Percentiles rank a stretch among this genome's conserved stretches.
phyloP scores from a whole-genome alignment of 176 grass and related monocot genomes.

The Eleusine coracana region DNA sequence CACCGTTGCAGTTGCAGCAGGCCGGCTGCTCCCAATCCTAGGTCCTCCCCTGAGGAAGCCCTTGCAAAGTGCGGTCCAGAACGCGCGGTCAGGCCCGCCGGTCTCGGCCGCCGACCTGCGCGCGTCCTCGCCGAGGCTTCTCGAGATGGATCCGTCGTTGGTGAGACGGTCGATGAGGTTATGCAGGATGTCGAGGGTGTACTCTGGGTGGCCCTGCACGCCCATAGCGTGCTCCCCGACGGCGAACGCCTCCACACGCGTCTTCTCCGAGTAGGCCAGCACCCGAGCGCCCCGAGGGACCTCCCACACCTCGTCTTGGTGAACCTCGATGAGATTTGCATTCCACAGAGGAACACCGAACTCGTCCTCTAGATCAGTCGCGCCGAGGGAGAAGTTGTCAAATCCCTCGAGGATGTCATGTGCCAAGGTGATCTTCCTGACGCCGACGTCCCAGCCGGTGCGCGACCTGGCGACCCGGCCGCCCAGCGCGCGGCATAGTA shows the following conservation, averaged over 20 bases:
- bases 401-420: too few species aligned
- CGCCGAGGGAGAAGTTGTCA: too few species aligned
- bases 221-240: slow-evolving; percentile 57
- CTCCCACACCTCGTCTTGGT: slow-evolving; percentile 79
- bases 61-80: slow-evolving; percentile 69
- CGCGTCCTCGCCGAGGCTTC: slow-evolving; percentile 39
- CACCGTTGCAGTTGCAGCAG: not conserved
- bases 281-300: slow-evolving; percentile 54
- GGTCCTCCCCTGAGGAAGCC: slow-evolving; percentile 40
- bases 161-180: slow-evolving; percentile 63
- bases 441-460: slow-evolving; percentile 63
- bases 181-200: slow-evolving; percentile 57
- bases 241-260: slow-evolving; percentile 64
- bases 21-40: too few species aligned
- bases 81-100: slow-evolving; percentile 41
- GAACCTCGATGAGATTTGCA: slow-evolving; percentile 67
- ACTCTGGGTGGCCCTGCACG: slow-evolving; percentile 80
- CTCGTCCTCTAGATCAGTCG: too few species aligned
- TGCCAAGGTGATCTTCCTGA: slow-evolving; percentile 44
- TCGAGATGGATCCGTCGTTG: slow-evolving; percentile 26
- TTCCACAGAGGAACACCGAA: too few species aligned
- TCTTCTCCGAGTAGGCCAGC: slow-evolving; percentile 69
- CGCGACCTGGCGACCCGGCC: slow-evolving; percentile 35
- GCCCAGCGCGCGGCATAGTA: slow-evolving; percentile 59
- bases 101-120: slow-evolving; percentile 32